phyloP scores from a whole-genome alignment of 345 rosid genomes.

The Geranium brycei region DNA sequence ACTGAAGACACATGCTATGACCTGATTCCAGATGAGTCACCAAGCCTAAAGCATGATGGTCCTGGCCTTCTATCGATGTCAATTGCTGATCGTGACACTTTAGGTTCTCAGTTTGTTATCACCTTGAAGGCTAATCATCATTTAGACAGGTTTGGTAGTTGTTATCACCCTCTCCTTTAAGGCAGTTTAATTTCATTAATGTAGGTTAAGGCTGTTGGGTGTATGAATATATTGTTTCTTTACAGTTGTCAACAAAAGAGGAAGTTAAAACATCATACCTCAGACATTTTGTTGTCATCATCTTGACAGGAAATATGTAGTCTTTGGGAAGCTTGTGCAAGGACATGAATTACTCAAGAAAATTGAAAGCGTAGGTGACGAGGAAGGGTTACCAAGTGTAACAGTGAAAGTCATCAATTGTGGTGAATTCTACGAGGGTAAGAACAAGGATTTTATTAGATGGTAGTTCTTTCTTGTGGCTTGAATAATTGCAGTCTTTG shows the following conservation, averaged over 20 bases:
- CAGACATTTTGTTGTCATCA: background rate
- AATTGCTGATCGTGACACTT: conserved; percentile 58
- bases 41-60: conserved; percentile 67
- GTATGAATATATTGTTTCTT: background rate
- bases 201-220: conserved; percentile 2
- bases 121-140: conserved; percentile 70
- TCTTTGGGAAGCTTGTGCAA: conserved; percentile 82
- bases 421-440: conserved; percentile 70
- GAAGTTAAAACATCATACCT: background rate
- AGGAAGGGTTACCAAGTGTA: conserved; percentile 71
- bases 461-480: background rate
- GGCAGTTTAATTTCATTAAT: background rate
- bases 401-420: conserved; percentile 79
- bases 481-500: background rate
- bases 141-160: conserved; percentile 53
- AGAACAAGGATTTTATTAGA: background rate
- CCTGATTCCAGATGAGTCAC: conserved; percentile 55
- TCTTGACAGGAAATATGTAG: conserved; percentile 54
- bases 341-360: conserved; percentile 67
- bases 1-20: too few relatives aligned
- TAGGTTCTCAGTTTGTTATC: conserved; percentile 76
- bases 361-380: conserved; percentile 76
- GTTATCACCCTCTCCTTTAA: background rate
- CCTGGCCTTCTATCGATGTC: conserved; percentile 82
- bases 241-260: background rate